A percentile compares a stretch with the other conserved stretches of the same genome.
Evolutionary conservation across 1,284 basidiomycete species (phyloP).

Genomic region (Entoloma clypeatum): DNA sequence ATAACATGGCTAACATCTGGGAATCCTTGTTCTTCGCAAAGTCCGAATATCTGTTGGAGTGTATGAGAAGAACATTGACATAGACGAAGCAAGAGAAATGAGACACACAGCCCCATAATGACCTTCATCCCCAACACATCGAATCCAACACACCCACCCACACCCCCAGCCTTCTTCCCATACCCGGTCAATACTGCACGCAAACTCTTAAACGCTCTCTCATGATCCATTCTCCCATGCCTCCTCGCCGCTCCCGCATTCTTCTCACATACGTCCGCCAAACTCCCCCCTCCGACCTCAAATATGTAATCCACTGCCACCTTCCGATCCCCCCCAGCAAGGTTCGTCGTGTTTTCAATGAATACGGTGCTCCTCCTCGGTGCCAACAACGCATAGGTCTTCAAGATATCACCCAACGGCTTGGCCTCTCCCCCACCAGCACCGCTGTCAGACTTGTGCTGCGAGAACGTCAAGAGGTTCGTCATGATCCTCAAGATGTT

Average conservation of each 20-base stretch:
- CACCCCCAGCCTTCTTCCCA: constrained; percentile 11
- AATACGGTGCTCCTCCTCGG: constrained; percentile 61
- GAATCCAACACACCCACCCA: constrained; percentile 17
- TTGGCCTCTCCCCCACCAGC: constrained; percentile 24
- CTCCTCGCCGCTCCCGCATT: constrained; percentile 61
- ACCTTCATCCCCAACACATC: constrained; percentile 33
- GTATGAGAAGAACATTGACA: constrained; percentile 8
- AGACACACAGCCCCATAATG: constrained; percentile 44
- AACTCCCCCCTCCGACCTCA: constrained; percentile 32
- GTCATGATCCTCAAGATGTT: constrained; percentile 70
- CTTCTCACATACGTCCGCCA: constrained; percentile 49
- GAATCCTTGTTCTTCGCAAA: constrained; percentile 67
- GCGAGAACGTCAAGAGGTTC: constrained; percentile 63
- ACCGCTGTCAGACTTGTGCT: constrained; percentile 36
- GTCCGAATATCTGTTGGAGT: constrained; percentile 53
- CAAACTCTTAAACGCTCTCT: constrained; percentile 68
- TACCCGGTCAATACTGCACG: constrained; percentile 45
- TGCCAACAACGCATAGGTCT: constrained; percentile 33
- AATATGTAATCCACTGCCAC: constrained; percentile 68
- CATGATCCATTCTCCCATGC: constrained; percentile 65
- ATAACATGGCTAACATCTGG: constrained; percentile 79
- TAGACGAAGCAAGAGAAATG: neutral
- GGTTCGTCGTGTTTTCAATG: constrained; percentile 54
- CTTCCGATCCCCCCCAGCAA: constrained; percentile 53
- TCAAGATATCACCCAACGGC: constrained; percentile 33